Evolutionary conservation across 345 rosid genomes (phyloP), one percentile per base, ranked within the genome.

Genomic region (Populus pruinosa): DNA sequence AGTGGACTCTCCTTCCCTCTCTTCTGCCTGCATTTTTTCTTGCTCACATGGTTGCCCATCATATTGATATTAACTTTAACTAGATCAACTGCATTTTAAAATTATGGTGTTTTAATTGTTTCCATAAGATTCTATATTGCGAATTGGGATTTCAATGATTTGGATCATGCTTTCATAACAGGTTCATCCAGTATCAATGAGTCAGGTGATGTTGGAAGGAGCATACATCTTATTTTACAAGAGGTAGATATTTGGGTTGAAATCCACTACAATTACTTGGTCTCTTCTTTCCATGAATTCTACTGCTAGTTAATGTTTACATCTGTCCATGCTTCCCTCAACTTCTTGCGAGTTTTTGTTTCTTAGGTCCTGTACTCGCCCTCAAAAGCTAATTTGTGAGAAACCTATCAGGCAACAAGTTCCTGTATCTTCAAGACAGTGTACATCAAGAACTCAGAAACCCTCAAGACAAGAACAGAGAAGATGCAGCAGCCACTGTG

Each of bases 121-220:
- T 79, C 36, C 14, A 50, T 43, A 12, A 76, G 38, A 10, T 66
- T 62, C 35, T 20, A 43, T 25, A 25, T n/a, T 68, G 25, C 47
- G 12, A 59, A 59, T 4, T 23, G 64, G 64, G 77, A 67, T 43
- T 50, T n/a, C 10, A 68, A 76, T 18, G 18, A 38, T 76, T 14
- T n/a, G 43, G 68, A 53, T 74, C 25, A 31, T 77, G 36, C 36
- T 73, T 79, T 38, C 70, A 76, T 47, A 68, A 70, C 88, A 93
- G 97, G 90, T 91, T 75, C 89, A 79, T 84, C 89, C 82, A 41
- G 96, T 93, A 75, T 83, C 91, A 63, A 86, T 86, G 86, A 86
- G 89, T 84, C 94, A 91, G 81, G 97, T 93, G 83, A 93, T 93
- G 97, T 93, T 94, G 13, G 97, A 93, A 85, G 97, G 93, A 79